Conservation (phyloP, 2,329 filamentous ascomycete genomes). For the Penicillium expansum region DNA sequence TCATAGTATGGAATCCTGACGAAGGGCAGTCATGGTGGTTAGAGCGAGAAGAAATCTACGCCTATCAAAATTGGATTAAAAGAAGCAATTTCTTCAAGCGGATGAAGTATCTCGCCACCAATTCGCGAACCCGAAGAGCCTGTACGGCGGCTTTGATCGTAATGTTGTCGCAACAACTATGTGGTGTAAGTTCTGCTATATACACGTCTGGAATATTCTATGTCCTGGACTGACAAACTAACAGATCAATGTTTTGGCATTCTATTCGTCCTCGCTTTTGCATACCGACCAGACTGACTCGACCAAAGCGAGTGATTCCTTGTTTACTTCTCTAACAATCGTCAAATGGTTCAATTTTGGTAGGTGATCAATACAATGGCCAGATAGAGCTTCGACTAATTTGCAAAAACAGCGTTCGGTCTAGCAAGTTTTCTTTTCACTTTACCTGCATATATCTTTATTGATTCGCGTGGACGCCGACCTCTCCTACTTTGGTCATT, state of each 20-base stretch:
- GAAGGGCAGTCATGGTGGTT: not conserved
- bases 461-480: not conserved
- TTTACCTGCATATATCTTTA: not conserved
- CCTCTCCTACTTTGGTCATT: not conserved
- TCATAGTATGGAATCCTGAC: not conserved
- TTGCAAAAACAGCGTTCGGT: not conserved
- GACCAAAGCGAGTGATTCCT: not conserved
- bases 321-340: not conserved
- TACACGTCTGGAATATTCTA: not conserved
- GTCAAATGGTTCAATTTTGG: not conserved
- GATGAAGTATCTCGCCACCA: not conserved
- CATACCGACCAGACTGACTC: not conserved
- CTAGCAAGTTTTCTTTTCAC: not conserved
- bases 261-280: not conserved
- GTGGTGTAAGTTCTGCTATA: not conserved
- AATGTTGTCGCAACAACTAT: conserved; percentile 1
- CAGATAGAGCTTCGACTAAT: not conserved
- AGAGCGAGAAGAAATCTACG: not conserved
- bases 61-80: not conserved
- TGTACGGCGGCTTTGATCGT: not conserved
- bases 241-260: not conserved
- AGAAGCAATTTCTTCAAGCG: not conserved
- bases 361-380: too few species aligned
- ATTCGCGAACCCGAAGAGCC: not conserved
- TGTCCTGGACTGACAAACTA: not conserved